Conservation (phyloP, 176 grass and related monocot species). For the Avena insularis region DNA sequence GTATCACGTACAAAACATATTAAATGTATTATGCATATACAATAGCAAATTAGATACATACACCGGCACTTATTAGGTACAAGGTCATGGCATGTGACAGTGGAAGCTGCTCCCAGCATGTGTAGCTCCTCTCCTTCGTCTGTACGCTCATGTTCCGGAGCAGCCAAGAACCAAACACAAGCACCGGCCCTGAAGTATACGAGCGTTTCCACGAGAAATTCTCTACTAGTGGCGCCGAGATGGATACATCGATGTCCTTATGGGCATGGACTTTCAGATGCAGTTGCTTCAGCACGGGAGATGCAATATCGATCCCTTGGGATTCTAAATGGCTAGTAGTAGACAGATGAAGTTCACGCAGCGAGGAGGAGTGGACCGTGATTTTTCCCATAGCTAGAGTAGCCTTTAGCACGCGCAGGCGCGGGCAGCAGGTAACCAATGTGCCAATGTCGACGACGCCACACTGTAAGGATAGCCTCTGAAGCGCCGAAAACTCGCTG, state of each 20-base stretch:
- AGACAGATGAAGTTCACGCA: neutral
- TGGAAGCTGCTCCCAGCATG: neutral
- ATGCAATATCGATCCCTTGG: neutral
- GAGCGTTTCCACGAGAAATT: neutral
- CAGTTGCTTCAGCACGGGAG: neutral
- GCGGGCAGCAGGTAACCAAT: neutral
- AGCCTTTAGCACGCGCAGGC: neutral
- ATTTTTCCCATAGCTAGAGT: neutral
- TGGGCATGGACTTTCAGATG: neutral
- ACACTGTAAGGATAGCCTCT: neutral
- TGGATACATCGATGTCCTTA: neutral
- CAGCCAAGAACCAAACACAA: neutral
- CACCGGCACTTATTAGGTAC: neutral
- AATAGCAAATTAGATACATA: neutral
- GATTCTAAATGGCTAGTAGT: neutral
- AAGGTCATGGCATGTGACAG: neutral
- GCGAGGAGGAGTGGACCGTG: neutral
- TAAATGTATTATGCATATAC: no score
- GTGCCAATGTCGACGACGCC: neutral
- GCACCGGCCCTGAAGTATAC: neutral
- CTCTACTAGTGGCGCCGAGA: neutral
- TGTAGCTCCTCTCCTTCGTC: neutral
- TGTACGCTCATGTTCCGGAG: neutral
- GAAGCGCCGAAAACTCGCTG: neutral
- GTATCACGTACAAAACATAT: neutral